Evolutionary conservation across 2,329 filamentous ascomycete genomes (phyloP).

Genomic region (Venturia nashicola): DNA sequence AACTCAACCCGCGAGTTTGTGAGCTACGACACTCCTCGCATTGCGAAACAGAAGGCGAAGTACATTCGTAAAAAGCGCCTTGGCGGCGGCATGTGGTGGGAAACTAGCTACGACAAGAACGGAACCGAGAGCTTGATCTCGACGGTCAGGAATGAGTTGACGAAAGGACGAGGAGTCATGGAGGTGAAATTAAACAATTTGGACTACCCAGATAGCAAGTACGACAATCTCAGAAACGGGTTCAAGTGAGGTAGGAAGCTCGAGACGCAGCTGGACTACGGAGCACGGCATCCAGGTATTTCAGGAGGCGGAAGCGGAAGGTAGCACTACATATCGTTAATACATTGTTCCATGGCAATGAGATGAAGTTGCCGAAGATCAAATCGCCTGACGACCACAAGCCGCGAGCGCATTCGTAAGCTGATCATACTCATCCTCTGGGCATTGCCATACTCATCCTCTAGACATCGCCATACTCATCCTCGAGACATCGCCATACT

Average conservation of each 20-base stretch:
- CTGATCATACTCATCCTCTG: no score
- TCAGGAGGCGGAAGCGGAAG: neutral
- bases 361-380: neutral
- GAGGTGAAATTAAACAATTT: conserved; percentile 15
- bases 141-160: conserved; percentile 17
- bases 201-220: conserved; percentile 40
- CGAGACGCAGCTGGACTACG: neutral
- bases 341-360: neutral
- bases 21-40: conserved; percentile 58
- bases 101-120: conserved; percentile 64
- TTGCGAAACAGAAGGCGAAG: conserved; percentile 56
- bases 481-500: no score
- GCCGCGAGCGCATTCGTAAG: no score
- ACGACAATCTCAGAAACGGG: conserved; percentile 38
- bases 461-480: no score
- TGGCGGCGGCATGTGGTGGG: conserved; percentile 96
- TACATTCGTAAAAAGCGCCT: conserved; percentile 57
- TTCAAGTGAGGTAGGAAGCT: conserved; percentile 14
- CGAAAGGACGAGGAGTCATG: neutral
- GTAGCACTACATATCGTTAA: neutral
- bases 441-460: no score
- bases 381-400: neutral
- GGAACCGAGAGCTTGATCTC: conserved; percentile 51
- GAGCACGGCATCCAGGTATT: neutral
- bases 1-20: conserved; percentile 52